Conservation (phyloP, 148 eudicot species). For the Arbutus unedo region DNA sequence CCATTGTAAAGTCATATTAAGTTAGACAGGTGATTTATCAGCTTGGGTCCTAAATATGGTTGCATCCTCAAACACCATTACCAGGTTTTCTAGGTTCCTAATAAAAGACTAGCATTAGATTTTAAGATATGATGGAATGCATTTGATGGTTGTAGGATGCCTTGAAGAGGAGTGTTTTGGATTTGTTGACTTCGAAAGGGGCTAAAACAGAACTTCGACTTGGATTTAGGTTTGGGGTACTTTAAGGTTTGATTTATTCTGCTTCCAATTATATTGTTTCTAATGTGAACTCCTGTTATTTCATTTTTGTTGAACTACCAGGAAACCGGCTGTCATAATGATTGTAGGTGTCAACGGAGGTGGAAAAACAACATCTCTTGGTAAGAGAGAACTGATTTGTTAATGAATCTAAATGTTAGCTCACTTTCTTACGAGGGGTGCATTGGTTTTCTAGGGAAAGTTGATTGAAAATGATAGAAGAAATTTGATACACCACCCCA, state of each 20-base stretch:
- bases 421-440: neutral
- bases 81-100: neutral
- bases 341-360: slow-evolving; percentile 99
- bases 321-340: slow-evolving; percentile 96
- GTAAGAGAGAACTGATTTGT: slow-evolving; percentile 38
- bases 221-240: slow-evolving; percentile 70
- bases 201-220: slow-evolving; percentile 79
- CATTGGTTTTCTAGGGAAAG: neutral
- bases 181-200: slow-evolving; percentile 69
- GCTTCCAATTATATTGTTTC: slow-evolving; percentile 1
- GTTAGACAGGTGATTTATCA: neutral
- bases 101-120: neutral
- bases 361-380: slow-evolving; percentile 96
- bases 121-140: neutral
- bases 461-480: neutral
- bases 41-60: neutral
- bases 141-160: slow-evolving; percentile 57
- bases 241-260: slow-evolving; percentile 2
- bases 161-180: slow-evolving; percentile 71
- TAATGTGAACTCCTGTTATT: neutral
- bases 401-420: neutral
- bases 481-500: neutral
- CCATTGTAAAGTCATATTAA: neutral
- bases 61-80: slow-evolving; percentile 1
- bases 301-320: slow-evolving; percentile 25